Evolutionary conservation across 2,329 filamentous ascomycete species (phyloP).

Genomic region (Cercospora zeina): DNA sequence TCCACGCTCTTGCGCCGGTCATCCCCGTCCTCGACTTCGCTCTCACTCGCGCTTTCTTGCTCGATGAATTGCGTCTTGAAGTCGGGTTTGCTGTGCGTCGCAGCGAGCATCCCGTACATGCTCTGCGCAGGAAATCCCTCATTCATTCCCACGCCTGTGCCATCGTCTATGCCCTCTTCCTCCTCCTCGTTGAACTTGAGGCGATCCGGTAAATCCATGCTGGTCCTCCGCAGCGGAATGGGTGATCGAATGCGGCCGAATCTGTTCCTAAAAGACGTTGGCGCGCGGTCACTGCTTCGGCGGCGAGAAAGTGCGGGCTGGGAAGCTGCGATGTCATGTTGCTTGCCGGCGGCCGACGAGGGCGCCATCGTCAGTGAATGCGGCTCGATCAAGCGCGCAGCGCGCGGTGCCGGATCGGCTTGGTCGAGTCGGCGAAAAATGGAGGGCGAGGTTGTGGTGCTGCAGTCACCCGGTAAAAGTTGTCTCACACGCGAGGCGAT

Average conservation of each 20-base stretch:
- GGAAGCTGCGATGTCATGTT: conserved; percentile 19
- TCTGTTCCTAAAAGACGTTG: conserved; percentile 5
- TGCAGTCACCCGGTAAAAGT: conserved; percentile 18
- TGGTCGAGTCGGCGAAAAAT: not conserved
- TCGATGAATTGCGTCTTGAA: conserved; percentile 59
- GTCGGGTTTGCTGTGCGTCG: conserved; percentile 78
- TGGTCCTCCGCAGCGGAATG: conserved; percentile 5
- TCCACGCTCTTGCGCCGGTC: conserved; percentile 17
- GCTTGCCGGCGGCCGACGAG: conserved; percentile 14
- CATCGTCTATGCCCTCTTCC: conserved; percentile 28
- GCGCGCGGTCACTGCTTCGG: conserved; percentile 12
- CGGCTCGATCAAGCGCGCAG: not conserved
- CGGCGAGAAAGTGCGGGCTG: conserved; percentile 13
- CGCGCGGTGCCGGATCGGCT: not conserved
- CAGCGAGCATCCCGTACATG: conserved; percentile 88
- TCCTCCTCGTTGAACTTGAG: conserved; percentile 26
- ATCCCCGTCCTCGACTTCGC: conserved; percentile 34
- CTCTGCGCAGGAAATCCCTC: conserved; percentile 81
- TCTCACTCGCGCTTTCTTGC: conserved; percentile 78
- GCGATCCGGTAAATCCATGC: conserved; percentile 28
- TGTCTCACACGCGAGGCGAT: conserved; percentile 22
- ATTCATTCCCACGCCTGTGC: conserved; percentile 27
- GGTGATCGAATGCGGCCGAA: conserved; percentile 13
- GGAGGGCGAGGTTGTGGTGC: not conserved
- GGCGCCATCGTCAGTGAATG: conserved; percentile 16